Percentiles rank a stretch among this genome's conserved stretches.
Evolutionary conservation across 192 early-diverging fungal genomes (phyloP).

Genomic region (Coemansia sp.): DNA sequence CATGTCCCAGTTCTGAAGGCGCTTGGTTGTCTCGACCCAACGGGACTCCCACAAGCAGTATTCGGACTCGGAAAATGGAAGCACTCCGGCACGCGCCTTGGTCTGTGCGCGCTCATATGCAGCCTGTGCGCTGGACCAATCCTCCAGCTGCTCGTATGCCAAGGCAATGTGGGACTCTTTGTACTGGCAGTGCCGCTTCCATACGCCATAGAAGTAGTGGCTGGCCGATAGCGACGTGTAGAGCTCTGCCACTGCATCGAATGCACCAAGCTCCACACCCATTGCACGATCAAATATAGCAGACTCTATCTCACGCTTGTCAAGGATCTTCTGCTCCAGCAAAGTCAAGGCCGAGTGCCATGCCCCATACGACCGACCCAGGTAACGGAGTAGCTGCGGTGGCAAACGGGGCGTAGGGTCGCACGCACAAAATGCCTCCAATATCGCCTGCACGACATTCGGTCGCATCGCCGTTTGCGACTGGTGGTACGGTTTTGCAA

Average conservation of each 20-base stretch:
- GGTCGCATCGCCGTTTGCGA: constrained; percentile 76
- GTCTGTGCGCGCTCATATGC: constrained; percentile 91
- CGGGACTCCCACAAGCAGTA: constrained; percentile 98
- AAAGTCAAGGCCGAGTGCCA: constrained; percentile 88
- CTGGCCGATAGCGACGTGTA: constrained; percentile 82
- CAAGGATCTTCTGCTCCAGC: constrained; percentile 64
- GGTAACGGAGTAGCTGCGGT: constrained; percentile 90
- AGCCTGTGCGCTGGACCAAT: constrained; percentile 90
- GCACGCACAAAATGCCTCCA: constrained; percentile 83
- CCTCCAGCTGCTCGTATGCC: constrained; percentile 90
- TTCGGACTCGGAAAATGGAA: constrained; percentile 92
- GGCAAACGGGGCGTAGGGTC: constrained; percentile 75
- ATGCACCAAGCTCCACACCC: constrained; percentile 79
- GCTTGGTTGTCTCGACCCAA: constrained; percentile 88
- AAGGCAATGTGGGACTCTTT: constrained; percentile 94
- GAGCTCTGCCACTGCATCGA: constrained; percentile 88
- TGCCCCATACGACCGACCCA: constrained; percentile 88
- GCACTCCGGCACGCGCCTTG: constrained; percentile 80
- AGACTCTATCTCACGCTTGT: constrained; percentile 49
- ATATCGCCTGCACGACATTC: constrained; percentile 92
- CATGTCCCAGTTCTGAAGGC: constrained; percentile 97
- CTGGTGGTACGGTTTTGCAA: constrained; percentile 89
- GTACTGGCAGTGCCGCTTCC: constrained; percentile 86
- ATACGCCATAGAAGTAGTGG: constrained; percentile 91
- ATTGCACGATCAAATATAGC: constrained; percentile 47